Base-by-base conservation (phyloP, 345 rosid species). In the Diplotaxis tenuifolia region DNA sequence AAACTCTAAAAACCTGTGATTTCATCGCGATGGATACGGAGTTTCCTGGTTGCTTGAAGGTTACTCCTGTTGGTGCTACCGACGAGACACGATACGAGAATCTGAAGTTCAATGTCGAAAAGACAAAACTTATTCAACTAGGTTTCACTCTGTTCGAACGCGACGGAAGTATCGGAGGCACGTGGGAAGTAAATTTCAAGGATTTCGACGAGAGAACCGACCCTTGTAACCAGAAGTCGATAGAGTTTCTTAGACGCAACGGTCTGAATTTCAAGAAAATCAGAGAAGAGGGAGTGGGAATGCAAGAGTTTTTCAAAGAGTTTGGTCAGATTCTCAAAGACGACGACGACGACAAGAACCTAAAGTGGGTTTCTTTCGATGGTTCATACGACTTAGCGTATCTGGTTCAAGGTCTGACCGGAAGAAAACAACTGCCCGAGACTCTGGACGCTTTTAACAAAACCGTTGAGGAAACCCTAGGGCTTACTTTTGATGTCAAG, bases 321-420 rank as follows among this genome's bases (percentile, higher is more conserved):
- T 69, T 75, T 9, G 0, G 5, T n/a, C 9, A 62, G 18, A 53
- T 68, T 15, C 29, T 69, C 0, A 22, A 14, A 7, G 12, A 61
- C 0, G 14, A 32, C 5, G 12, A 61, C 0, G 14, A 32, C 5
- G 9, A 61, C 1, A 3, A 42, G 18, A n/a, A 60, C 2, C 1
- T 68, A 19, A 27, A 9, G 18, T 75, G 79, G 75, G 40, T 69
- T 2, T 19, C 59, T 0, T 75, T 68, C 3, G 49, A 68, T 0
- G 79, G 70, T 3, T 52, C 36, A 0, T 75, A 60, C 56, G 79
- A 75, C 18, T 0, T 27, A 1, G 70, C 50, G 7, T 75, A 75
- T 9, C n/a, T 75, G 0, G 9, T 68, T 0, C 63, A 68, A 45
- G 57, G 47, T 6, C 29, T 75, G 0, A 50, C 62, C 14, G 58